phyloP scores from a whole-genome alignment of 768 basidiomycete species.

The Hygrocybe coccinea region DNA sequence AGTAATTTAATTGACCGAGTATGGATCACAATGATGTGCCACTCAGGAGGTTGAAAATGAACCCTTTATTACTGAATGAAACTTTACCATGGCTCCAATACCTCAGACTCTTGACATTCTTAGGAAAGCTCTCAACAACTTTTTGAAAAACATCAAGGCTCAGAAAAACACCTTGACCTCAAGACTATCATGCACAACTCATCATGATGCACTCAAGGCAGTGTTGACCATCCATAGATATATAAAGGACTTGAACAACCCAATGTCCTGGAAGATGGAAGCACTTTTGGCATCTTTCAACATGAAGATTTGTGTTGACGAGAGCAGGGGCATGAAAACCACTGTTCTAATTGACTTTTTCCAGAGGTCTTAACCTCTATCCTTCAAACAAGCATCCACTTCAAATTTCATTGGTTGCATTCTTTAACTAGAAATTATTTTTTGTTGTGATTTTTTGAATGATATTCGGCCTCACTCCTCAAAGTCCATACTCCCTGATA shows the following conservation, averaged over 20 bases:
- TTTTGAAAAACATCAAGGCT: too few species aligned
- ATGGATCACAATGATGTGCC: too few species aligned
- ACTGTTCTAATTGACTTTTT: conserved; percentile 18
- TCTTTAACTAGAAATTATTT: not conserved
- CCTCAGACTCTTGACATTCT: too few species aligned
- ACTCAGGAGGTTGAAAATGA: too few species aligned
- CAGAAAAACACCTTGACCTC: too few species aligned
- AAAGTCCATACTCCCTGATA: not conserved
- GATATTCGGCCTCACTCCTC: not conserved
- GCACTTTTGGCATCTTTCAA: conserved; percentile 18
- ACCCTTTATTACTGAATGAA: too few species aligned
- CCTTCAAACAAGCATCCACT: not conserved
- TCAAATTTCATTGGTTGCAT: not conserved
- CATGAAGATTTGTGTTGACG: conserved; percentile 13
- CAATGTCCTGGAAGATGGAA: conserved; percentile 21
- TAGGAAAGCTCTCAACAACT: too few species aligned
- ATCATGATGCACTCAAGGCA: conserved; percentile 17
- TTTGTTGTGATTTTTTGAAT: not conserved
- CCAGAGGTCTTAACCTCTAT: conserved; percentile 1
- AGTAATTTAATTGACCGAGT: too few species aligned
- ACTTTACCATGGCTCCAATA: too few species aligned
- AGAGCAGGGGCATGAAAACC: conserved; percentile 13
- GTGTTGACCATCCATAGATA: conserved; percentile 16
- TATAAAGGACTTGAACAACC: conserved; percentile 16
- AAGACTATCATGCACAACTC: too few species aligned